A percentile compares a stretch with the other conserved stretches of the same genome.
phyloP scores from a whole-genome alignment of 2,329 filamentous ascomycete genomes.

The Emergomyces pasteurianus region DNA sequence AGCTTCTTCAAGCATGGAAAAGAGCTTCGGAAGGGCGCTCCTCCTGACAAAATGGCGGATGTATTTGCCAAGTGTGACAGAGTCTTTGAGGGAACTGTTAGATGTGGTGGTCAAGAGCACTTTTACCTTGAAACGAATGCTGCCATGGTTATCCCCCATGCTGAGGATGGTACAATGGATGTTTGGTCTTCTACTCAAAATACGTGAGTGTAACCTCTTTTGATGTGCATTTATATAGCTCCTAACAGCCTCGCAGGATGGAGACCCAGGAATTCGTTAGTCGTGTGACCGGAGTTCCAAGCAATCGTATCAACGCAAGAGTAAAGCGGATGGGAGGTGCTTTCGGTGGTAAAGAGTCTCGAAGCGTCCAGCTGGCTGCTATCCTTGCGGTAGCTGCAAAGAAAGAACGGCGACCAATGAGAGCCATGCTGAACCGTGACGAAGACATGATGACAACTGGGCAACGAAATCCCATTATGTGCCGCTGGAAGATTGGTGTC shows the following conservation, averaged over 20 bases:
- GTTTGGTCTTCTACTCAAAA: constrained; percentile 79
- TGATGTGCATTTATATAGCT: neutral
- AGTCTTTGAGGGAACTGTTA: constrained; percentile 59
- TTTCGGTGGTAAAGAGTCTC: constrained; percentile 78
- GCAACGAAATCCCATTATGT: constrained; percentile 74
- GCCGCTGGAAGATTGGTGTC: constrained; percentile 47
- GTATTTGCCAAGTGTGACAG: constrained; percentile 62
- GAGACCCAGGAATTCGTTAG: constrained; percentile 62
- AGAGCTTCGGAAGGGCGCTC: constrained; percentile 61
- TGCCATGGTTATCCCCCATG: constrained; percentile 65
- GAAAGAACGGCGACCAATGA: constrained; percentile 61
- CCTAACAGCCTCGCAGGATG: constrained; percentile 17
- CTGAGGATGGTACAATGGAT: constrained; percentile 79
- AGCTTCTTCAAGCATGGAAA: constrained; percentile 68
- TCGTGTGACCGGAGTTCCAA: constrained; percentile 59
- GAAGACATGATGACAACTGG: constrained; percentile 79
- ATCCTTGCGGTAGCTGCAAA: constrained; percentile 69
- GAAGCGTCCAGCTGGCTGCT: constrained; percentile 63
- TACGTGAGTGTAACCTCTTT: constrained; percentile 40
- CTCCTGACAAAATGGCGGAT: constrained; percentile 42
- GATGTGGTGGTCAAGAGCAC: constrained; percentile 83
- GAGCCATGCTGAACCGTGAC: constrained; percentile 79
- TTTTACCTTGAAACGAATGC: constrained; percentile 88
- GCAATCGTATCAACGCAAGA: constrained; percentile 69
- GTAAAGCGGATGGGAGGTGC: constrained; percentile 78